Conservation (phyloP, 345 rosid genomes). For the Citropsis articulata region DNA sequence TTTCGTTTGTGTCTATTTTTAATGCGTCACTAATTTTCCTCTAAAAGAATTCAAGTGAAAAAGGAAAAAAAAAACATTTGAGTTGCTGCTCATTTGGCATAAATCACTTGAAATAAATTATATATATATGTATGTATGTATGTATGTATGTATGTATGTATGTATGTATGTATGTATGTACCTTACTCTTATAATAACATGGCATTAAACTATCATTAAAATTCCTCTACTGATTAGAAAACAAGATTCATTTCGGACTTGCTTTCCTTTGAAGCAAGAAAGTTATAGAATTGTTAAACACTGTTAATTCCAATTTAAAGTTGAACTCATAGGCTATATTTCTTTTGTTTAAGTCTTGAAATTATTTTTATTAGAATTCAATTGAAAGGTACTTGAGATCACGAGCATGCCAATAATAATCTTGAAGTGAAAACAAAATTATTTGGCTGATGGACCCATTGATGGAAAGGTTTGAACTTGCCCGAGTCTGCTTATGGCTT, state of each 20-base stretch:
- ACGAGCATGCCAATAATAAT: conserved; percentile 8
- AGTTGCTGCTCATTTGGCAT: no score
- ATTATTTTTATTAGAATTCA: background rate
- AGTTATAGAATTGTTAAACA: background rate
- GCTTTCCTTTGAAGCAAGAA: conserved; percentile 35
- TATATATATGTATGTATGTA: no score
- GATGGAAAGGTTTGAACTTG: conserved; percentile 11
- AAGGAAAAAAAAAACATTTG: no score
- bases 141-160: no score
- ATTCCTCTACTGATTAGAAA: conserved; percentile 20
- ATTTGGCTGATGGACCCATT: conserved; percentile 24
- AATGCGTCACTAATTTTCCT: no score
- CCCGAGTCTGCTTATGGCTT: background rate
- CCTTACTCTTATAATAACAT: no score
- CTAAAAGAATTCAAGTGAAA: no score
- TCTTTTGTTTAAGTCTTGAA: background rate
- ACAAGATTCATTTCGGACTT: conserved; percentile 22
- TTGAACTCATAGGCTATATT: background rate
- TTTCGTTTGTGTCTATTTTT: no score
- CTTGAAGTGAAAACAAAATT: conserved; percentile 17
- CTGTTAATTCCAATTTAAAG: conserved; percentile 13
- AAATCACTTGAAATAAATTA: no score
- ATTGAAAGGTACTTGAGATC: conserved; percentile 2
- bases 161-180: no score
- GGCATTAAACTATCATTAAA: background rate